Evolutionary conservation across 2,329 filamentous ascomycete species (phyloP), one percentile per base, ranked within the genome.

Genomic region (Catunica adiposa): DNA sequence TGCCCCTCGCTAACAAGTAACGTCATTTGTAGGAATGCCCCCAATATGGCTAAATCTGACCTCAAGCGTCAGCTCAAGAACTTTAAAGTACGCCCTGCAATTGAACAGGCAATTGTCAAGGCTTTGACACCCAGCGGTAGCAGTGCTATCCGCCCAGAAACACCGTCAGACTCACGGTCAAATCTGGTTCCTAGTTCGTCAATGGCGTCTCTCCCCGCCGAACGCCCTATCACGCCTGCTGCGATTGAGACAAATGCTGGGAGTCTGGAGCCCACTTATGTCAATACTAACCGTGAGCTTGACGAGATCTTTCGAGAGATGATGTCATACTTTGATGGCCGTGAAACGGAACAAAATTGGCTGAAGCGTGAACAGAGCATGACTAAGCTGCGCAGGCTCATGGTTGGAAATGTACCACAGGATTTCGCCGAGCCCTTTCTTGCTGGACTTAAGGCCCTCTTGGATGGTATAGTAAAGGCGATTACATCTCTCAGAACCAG

Each of bases 321-420:
- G 86, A 73, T 82, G 31, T 75, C 75, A 54, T 77, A 77, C 65
- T 96, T 96, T 60, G 89, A 96, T 61, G 89, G 89, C 54, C 87
- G 76, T 65, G 90, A 97, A 70, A 81, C 84, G 0, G 90, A 97
- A 65, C 80, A 86, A 58, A 97, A 97, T 64, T 97, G 90, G 90
- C 67, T 86, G 62, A 82, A 84, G 62, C 78, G 90, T 66, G 90
- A 97, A 67, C 85, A 90, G 70, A 83, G 79, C 64, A 77, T 89
- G 38, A 77, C 76, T 6, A 89, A 85, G 61, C 69, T 97, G 51
- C 80, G 90, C 54, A 79, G 81, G 60, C 75, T 96, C 25, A 79
- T 87, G 53, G 86, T 84, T 59, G 90, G 90, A 56, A 97, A 97
- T 66, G 85, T 83, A 3, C 79, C 85, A 0, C 76, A 77, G 25